Base-by-base conservation (phyloP, 1,284 basidiomycete species). In the Ustilago loliicola region DNA sequence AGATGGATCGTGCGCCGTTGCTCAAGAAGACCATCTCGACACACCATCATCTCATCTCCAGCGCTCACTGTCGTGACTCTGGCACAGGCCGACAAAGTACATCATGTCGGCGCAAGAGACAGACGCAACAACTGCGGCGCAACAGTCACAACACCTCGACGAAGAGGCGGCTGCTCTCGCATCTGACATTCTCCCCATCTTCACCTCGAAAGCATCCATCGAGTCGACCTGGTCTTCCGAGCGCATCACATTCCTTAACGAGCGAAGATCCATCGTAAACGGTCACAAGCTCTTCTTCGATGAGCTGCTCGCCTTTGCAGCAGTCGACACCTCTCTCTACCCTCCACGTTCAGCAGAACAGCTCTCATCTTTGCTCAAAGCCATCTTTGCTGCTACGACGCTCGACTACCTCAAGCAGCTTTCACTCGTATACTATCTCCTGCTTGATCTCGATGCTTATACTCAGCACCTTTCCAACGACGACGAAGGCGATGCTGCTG, bases 391-490 rank as follows among this genome's bases (percentile, higher is more conserved):
- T 27, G 66, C 70, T 2, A 30, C 59, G 1, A 38, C 63, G 21
- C 77, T 80, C 45, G 74, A 80, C 60, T 80, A 66, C 34, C 76
- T 76, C 61, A 79, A 77, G 60, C 73, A 75, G 57, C 61, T 68
- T 29, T 73, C 68, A 27, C 67, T 77, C 27, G 72, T 77, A 17
- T 80, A 78, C 66, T 79, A 80, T 51, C 69, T 78, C 17, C 40
- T 81, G 36, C 62, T 77, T 36, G 78, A 81, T 51, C 55, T 78
- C 8, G 71, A 72, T 13, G 61, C 67, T 6, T 66, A 51, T 45
- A 61, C 50, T 4, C 29, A 62, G 50, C 67, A 30, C 30, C 42
- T 23, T 8, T 23, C 25, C 19, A 10, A 27, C 11, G 34, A 27
- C 11, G 34, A 55, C 27, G 51, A 13, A 9, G 54, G 47, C 8